Base-by-base conservation (phyloP, 495 filamentous ascomycete genomes). In the Xylaria scruposa region DNA sequence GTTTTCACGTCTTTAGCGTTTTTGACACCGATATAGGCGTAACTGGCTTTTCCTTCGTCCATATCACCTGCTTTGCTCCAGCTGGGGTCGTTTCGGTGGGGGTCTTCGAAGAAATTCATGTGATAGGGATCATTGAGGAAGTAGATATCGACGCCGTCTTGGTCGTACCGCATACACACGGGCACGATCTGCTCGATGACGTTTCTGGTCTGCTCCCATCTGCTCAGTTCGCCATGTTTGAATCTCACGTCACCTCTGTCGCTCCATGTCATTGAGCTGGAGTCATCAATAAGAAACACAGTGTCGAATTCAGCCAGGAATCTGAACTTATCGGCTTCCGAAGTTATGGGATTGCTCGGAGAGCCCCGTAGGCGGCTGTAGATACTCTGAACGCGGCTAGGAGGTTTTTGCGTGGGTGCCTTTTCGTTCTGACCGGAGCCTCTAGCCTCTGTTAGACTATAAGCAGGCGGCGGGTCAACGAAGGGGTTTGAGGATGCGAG, bases 221-320 rank as follows among this genome's bases (percentile, higher is more conserved):
- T 87, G 15, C 79, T 73, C 12, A 71, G 4, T n/a, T 67, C 62
- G 61, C 61, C 70, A 12, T 26, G n/a, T 9, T 13, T 33, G 1
- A 51, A 12, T 7, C n/a, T 60, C 49, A 9, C 8, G 1, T 31
- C 9, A n/a, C 70, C 56, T 29, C 13, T 36, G 21, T 63, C 56
- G 10, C 46, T 68, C 65, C 65, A 93, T n/a, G 85, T 84, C 96
- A 99, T 99, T 78, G 90, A 93, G 40, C 90, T 88, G 60, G 91
- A 94, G 86, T 99, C 96, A 79, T 99, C 96, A 79, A 99, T 93
- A 0, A 99, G 83, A 83, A 99, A 96, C 68, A 95, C 81, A 38
- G 95, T 98, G 85, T 98, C 93, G 81, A 97, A 98, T 61, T 86
- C 70, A 19, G 70, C 61, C 4, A 71, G 31, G 42, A 71, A 71